Conservation (phyloP, 129 eudicot species). For the Tagetes erecta region DNA sequence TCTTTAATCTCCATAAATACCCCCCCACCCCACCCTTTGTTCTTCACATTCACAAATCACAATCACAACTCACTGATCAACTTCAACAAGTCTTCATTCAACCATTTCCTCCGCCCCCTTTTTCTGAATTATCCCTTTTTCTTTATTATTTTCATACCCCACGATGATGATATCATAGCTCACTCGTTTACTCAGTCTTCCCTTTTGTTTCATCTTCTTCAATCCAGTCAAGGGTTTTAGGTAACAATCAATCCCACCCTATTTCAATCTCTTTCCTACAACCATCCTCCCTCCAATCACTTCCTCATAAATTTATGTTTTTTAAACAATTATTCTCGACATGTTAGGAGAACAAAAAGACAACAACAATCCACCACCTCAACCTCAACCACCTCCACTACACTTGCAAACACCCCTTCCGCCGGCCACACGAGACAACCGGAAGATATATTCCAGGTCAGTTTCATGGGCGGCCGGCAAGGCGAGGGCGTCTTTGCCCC, state of each 20-base stretch:
- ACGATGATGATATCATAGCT: not conserved
- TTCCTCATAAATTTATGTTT: not conserved
- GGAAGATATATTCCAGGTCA: constrained; percentile 69
- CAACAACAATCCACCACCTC: constrained; percentile 26
- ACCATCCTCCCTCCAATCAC: constrained; percentile 41
- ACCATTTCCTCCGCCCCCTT: constrained; percentile 36
- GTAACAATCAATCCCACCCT: constrained; percentile 1
- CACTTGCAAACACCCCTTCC: not conserved
- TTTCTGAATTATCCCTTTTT: constrained; percentile 33
- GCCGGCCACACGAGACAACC: constrained; percentile 20
- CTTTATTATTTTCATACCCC: constrained; percentile 20
- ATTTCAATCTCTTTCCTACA: constrained; percentile 39
- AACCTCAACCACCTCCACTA: no score
- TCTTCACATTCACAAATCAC: no score
- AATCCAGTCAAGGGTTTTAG: constrained; percentile 46
- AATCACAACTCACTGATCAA: no score
- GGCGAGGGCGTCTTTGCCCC: constrained; percentile 75
- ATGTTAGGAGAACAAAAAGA: constrained; percentile 51
- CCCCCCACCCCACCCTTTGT: no score
- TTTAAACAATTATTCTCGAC: not conserved
- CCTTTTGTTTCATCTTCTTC: not conserved
- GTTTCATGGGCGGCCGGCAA: constrained; percentile 73
- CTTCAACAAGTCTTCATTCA: constrained; percentile 24
- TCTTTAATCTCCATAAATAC: not conserved
- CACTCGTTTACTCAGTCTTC: constrained; percentile 35